Base-by-base conservation (phyloP, 441 rosid species). In the Gossypium davidsonii region DNA sequence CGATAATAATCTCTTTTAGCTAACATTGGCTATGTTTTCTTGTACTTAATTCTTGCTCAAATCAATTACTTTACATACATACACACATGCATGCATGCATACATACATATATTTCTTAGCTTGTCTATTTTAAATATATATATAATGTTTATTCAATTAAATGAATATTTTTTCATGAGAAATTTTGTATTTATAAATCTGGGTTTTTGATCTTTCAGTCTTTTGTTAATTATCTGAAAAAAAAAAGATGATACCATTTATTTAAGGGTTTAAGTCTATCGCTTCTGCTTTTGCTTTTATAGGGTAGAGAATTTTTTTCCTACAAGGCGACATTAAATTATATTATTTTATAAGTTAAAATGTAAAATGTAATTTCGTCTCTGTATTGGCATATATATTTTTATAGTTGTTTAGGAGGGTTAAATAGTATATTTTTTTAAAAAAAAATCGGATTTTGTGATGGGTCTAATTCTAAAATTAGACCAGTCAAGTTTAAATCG, bases 11-110 rank as follows among this genome's bases (percentile, higher is more conserved):
- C 53, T 49, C 25, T 4, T 26, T 51, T 49, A 49, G 71, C 56
- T 63, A 74, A 28, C 46, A 74, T 66, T 66, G 76, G 72, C 72
- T 74, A 56, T 44, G 52, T 9, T 48, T 7, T 11, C 3, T 23
- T 59, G 34, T 4, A 14, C 20, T 72, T 2, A 25, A n/a, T 49
- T 28, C 31, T 56, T 11, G 6, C 55, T 65, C 9, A 20, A 21
- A 44, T 48, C 8, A 15, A 28, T 28, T 28, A 4, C 34, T 28
- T 4, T 28, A 4, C 34, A 28, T 28, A 0, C 1, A 28, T 28
- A 28, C 34, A 31, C 4, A 0, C 34, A 31, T 0, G 0, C 37
- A 31, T 31, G 0, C 7, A 34, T 5, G 1, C 8, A 31, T 31
- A 31, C 37, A 31, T 31, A 5, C 8, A 31, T 31, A 28, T 14